Percentiles rank a stretch among this genome's conserved stretches.
Evolutionary conservation across 805 yeast genomes (phyloP).

Genomic region (Nakazawaea populi): DNA sequence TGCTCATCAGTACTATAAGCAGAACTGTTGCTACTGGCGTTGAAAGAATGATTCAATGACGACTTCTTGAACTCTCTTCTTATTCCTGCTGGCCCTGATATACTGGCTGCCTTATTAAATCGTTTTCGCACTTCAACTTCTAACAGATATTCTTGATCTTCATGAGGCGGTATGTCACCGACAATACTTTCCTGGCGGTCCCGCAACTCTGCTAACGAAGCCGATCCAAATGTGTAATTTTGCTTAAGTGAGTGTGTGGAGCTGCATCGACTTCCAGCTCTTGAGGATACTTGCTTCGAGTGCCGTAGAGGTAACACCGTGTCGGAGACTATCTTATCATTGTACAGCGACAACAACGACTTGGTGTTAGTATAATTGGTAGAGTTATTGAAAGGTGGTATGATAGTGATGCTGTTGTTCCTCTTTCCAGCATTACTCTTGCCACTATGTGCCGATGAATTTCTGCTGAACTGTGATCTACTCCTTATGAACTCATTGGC

Average conservation of each 20-base stretch:
- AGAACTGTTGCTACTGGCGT: slow-evolving; percentile 1
- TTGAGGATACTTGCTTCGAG: slow-evolving; percentile 12
- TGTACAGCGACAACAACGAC: slow-evolving; percentile 19
- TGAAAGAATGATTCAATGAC: slow-evolving; percentile 8
- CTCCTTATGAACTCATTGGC: slow-evolving; percentile 7
- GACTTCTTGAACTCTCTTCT: slow-evolving; percentile 3
- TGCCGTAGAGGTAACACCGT: slow-evolving; percentile 16
- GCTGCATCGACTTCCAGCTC: background rate
- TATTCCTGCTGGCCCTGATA: slow-evolving; percentile 3
- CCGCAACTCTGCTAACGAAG: background rate
- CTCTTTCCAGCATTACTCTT: slow-evolving; percentile 3
- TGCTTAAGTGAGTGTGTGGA: slow-evolving; percentile 3
- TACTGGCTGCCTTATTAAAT: slow-evolving; percentile 5
- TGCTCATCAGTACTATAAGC: background rate
- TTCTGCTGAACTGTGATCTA: slow-evolving; percentile 7
- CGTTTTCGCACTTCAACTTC: background rate
- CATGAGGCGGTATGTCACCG: background rate
- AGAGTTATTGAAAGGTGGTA: slow-evolving; percentile 10
- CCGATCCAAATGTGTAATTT: slow-evolving; percentile 7
- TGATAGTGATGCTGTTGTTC: slow-evolving; percentile 1
- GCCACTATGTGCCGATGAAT: slow-evolving; percentile 5
- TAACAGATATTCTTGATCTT: background rate
- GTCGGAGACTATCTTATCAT: slow-evolving; percentile 22
- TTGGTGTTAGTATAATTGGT: slow-evolving; percentile 9
- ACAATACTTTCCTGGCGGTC: slow-evolving; percentile 1